Percentiles rank a stretch among this genome's conserved stretches.
Conservation (phyloP, 371 early-diverging fungal species). For the Umbelopsis sp. region DNA sequence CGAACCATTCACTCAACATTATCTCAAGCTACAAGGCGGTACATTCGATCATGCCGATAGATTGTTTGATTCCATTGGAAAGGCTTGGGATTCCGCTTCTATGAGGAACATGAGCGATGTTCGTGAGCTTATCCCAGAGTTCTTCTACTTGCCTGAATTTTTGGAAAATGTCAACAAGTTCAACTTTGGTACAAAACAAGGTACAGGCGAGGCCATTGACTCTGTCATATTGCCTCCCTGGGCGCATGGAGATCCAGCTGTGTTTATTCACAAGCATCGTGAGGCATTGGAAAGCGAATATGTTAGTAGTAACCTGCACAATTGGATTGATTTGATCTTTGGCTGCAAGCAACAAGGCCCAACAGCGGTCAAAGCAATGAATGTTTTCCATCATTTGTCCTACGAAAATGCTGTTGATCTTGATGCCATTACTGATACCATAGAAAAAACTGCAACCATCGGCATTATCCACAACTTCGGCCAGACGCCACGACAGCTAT, state of each 20-base stretch:
- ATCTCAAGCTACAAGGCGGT: slow-evolving; percentile 80
- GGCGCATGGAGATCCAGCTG: slow-evolving; percentile 83
- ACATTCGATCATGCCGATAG: slow-evolving; percentile 89
- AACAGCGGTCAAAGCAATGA: slow-evolving; percentile 80
- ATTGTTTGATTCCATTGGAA: slow-evolving; percentile 67
- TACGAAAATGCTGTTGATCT: slow-evolving; percentile 93
- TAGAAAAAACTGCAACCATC: slow-evolving; percentile 89
- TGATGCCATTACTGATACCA: slow-evolving; percentile 84
- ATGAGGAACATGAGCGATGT: slow-evolving; percentile 83
- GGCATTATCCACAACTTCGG: slow-evolving; percentile 96
- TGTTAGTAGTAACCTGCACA: slow-evolving; percentile 81
- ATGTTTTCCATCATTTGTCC: slow-evolving; percentile 89
- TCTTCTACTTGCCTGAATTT: slow-evolving; percentile 88
- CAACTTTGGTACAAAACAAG: slow-evolving; percentile 79
- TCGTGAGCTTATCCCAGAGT: slow-evolving; percentile 88
- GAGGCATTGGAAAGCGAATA: slow-evolving; percentile 92
- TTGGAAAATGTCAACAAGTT: slow-evolving; percentile 84
- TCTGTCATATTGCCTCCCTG: slow-evolving; percentile 83
- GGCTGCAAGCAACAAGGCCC: slow-evolving; percentile 88
- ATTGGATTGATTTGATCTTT: slow-evolving; percentile 93
- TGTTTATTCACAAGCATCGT: slow-evolving; percentile 87
- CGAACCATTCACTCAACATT: slow-evolving; percentile 86
- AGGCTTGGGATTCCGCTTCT: slow-evolving; percentile 71
- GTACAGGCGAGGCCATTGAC: slow-evolving; percentile 74
- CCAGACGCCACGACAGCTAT: slow-evolving; percentile 88